Evolutionary conservation across 768 basidiomycete genomes (phyloP), one percentile per base, ranked within the genome.

Genomic region (Russula lepida): DNA sequence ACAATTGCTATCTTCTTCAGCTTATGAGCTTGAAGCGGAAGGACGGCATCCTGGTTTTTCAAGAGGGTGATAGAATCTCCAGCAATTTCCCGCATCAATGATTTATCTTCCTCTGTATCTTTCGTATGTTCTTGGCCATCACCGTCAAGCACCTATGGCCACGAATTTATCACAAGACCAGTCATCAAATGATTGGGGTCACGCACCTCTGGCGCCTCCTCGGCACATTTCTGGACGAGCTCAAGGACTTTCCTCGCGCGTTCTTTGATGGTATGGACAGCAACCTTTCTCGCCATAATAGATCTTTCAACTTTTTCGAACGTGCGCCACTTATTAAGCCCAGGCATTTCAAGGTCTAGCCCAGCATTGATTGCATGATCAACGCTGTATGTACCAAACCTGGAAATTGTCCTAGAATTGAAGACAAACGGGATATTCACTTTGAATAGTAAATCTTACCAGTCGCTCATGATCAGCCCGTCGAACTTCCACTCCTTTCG

Each of bases 381-480:
- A 33, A 88, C 74, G 55, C 57, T 58, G 49, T 58, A 58, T 3
- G 80, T 73, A 1, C 89, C 89, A 59, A 86, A 87, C 85, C 85
- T 86, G 56, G 23, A 51, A 8, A 37, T n/a, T 15, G 21, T 49
- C 27, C 25, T 48, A 37, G 15, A 37, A 37, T 15, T n/a, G 23
- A 50, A 15, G 25, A 19, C 21, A 33, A 54, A 58, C 15, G 25
- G 15, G n/a, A n/a, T 2, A 4, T 11, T 37, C 33, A 12, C 11
- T 13, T 43, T 48, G 17, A 13, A 12, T 21, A 3, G 6, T 41
- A 50, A 32, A 21, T 59, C 69, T 25, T 71, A 88, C 89, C 90
- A 93, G 70, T 92, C 90, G 60, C 86, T 88, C 88, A 92, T 91
- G 59, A 88, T 75, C 74, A 83, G 86, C 43, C 57, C 85, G n/a